phyloP scores from a whole-genome alignment of 2,329 filamentous ascomycete species.

The Colletotrichum paranaense region DNA sequence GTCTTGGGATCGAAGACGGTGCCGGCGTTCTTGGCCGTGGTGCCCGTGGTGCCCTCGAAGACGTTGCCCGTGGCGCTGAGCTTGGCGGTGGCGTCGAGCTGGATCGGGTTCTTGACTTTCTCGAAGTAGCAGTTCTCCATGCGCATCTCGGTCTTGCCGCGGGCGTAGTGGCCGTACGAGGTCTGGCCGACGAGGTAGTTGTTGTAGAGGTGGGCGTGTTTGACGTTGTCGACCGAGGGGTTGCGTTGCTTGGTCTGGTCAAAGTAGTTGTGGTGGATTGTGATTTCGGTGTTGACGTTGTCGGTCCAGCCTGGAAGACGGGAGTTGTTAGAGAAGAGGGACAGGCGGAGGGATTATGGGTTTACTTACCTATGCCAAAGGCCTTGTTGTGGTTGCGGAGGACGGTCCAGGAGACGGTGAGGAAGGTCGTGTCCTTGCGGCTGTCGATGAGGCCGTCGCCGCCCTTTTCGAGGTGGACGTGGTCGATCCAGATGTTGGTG shows the following conservation, averaged over 20 bases:
- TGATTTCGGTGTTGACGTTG: conserved; percentile 39
- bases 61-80: conserved; percentile 34
- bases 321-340: not conserved
- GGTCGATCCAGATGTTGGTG: conserved; percentile 43
- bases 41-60: conserved; percentile 31
- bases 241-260: conserved; percentile 41
- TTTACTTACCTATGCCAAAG: conserved; percentile 40
- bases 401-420: conserved; percentile 41
- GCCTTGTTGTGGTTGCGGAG: conserved; percentile 42
- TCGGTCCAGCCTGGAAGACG: conserved; percentile 40
- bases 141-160: conserved; percentile 39
- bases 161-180: conserved; percentile 41
- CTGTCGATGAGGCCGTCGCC: conserved; percentile 41
- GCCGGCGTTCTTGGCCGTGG: conserved; percentile 27
- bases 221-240: conserved; percentile 41
- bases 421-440: conserved; percentile 42
- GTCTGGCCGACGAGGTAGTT: conserved; percentile 40
- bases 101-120: conserved; percentile 39
- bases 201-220: conserved; percentile 42
- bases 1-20: conserved; percentile 30
- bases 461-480: conserved; percentile 39
- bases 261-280: conserved; percentile 42
- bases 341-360: no score
- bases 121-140: conserved; percentile 43
- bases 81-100: conserved; percentile 32